Evolutionary conservation across 2,329 filamentous ascomycete species (phyloP).

Genomic region (Neurospora sp.): DNA sequence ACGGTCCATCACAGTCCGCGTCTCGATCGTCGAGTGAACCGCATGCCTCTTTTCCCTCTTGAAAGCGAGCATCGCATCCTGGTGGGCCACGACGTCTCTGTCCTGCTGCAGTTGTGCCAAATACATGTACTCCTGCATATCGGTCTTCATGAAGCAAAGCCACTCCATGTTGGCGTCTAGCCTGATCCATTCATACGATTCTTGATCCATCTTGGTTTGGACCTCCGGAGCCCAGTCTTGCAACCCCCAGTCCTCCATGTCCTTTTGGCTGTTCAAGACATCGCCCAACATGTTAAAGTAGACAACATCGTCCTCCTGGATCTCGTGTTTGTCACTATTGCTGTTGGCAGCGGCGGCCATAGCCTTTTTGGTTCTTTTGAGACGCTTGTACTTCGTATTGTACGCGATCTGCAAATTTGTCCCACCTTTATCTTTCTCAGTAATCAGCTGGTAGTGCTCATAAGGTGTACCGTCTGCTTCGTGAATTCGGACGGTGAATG

Average conservation of each 20-base stretch:
- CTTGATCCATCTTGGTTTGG: slow-evolving; percentile 83
- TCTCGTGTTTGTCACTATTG: slow-evolving; percentile 44
- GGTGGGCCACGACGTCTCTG: slow-evolving; percentile 84
- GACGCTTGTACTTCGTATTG: slow-evolving; percentile 96
- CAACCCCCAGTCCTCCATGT: slow-evolving; percentile 73
- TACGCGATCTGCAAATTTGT: slow-evolving; percentile 90
- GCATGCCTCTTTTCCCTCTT: slow-evolving; percentile 57
- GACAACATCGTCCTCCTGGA: slow-evolving; percentile 64
- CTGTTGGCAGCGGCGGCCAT: slow-evolving; percentile 54
- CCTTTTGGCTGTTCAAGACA: slow-evolving; percentile 72
- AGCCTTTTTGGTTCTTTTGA: slow-evolving; percentile 84
- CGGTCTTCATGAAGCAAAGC: slow-evolving; percentile 74
- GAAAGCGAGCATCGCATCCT: slow-evolving; percentile 68
- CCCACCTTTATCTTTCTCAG: slow-evolving; percentile 61
- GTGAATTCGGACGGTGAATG: slow-evolving; percentile 96
- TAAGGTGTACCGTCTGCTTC: slow-evolving; percentile 97
- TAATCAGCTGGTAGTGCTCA: slow-evolving; percentile 94
- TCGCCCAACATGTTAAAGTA: slow-evolving; percentile 89
- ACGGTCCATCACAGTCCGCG: slow-evolving; percentile 79
- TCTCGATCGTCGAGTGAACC: slow-evolving; percentile 79
- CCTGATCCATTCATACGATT: slow-evolving; percentile 97
- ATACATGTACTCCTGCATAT: slow-evolving; percentile 94
- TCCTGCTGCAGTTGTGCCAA: slow-evolving; percentile 96
- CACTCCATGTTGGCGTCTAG: slow-evolving; percentile 98
- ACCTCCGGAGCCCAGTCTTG: slow-evolving; percentile 84